Evolutionary conservation across 1,284 basidiomycete genomes (phyloP).

Genomic region (Ceratobasidium sp.): DNA sequence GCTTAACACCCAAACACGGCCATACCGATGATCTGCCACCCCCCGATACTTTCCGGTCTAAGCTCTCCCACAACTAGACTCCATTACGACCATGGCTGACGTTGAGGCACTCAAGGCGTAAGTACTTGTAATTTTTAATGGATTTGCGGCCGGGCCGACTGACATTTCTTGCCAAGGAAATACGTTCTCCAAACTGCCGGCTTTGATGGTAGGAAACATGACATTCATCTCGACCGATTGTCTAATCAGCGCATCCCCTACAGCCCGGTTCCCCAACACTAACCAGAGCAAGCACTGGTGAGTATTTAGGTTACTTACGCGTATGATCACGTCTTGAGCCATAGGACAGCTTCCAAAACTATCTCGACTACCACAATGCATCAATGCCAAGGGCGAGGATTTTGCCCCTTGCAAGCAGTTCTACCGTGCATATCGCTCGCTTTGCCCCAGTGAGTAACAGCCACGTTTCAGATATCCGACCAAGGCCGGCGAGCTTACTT

Average conservation of each 20-base stretch:
- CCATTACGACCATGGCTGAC: constrained; percentile 64
- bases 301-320: constrained; percentile 43
- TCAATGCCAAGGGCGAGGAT: constrained; percentile 97
- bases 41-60: constrained; percentile 32
- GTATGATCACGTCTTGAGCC: constrained; percentile 4
- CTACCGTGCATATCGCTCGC: constrained; percentile 93
- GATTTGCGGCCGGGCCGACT: constrained; percentile 32
- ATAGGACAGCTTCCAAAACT: constrained; percentile 83
- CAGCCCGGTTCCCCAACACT: constrained; percentile 92
- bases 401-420: constrained; percentile 99
- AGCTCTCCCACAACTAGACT: constrained; percentile 41
- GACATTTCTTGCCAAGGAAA: constrained; percentile 59
- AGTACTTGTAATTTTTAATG: constrained; percentile 11
- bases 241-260: constrained; percentile 26
- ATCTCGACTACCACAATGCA: constrained; percentile 98
- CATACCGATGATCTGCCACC: constrained; percentile 25
- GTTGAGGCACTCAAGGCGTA: constrained; percentile 45
- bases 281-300: constrained; percentile 97
- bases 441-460: constrained; percentile 91
- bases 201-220: constrained; percentile 71
- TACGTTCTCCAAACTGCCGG: constrained; percentile 84
- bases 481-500: constrained; percentile 26
- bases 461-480: not conserved
- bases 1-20: constrained; percentile 10
- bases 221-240: not conserved